A percentile compares a stretch with the other conserved stretches of the same genome.
These are phyloP conservation scores for Straminergon stramineum DNA, from an alignment of 225 moss, liverwort and hornwort species.

Conservation along the genomic window DNA sequence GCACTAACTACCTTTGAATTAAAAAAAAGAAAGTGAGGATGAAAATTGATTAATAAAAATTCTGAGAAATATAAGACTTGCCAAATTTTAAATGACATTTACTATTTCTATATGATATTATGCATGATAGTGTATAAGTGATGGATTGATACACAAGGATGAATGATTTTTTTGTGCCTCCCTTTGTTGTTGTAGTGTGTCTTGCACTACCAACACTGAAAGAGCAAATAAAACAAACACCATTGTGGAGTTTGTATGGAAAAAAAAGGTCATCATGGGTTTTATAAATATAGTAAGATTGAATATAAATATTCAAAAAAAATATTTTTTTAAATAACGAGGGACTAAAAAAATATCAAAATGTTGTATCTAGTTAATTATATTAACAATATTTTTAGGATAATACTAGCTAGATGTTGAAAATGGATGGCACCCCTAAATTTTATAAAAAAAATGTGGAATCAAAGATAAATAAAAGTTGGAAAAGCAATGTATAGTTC, in stretches of 20 bases:
- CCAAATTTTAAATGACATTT: background rate
- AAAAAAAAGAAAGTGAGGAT: fast-evolving
- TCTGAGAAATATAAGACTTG: no score
- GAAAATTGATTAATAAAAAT: no score
- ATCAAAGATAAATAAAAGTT: background rate
- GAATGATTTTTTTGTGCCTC: background rate
- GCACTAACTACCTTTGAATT: background rate
- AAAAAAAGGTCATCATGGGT: background rate
- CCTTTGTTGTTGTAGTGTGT: no score
- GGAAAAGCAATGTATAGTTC: fast-evolving
- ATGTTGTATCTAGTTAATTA: background rate
- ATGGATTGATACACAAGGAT: background rate
- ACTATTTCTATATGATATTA: background rate
- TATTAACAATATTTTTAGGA: background rate
- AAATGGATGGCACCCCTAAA: background rate
- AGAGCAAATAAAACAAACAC: background rate
- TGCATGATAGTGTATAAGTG: background rate
- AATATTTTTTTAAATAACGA: background rate
- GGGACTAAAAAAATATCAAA: fast-evolving
- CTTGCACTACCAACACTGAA: background rate
- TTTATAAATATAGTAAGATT: background rate
- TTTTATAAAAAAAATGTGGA: background rate
- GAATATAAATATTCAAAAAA: background rate
- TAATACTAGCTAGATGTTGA: no score
- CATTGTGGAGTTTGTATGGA: background rate